These are phyloP conservation scores for Ostreobium quekettii DNA, from an alignment of 139 green algal species.

Conservation along the genomic window DNA sequence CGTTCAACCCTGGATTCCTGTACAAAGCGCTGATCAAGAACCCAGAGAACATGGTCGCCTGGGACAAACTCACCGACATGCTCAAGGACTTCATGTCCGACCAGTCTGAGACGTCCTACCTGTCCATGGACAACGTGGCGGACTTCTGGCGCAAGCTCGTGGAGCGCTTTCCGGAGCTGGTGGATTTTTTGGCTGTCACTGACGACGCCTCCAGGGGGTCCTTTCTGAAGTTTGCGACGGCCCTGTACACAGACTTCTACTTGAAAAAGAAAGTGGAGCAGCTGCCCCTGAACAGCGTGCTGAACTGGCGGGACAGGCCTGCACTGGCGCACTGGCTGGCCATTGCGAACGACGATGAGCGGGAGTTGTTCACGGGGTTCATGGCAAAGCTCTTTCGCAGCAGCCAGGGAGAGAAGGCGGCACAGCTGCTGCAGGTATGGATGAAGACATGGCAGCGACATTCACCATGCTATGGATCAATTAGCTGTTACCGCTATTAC, in stretches of 20 bases:
- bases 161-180: slow-evolving; percentile 12
- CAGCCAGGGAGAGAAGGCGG: too few species aligned
- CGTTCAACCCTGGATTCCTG: slow-evolving; percentile 9
- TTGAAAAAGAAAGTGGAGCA: slow-evolving; percentile 7
- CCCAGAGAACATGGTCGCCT: background rate
- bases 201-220: slow-evolving; percentile 5
- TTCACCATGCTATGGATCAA: too few species aligned
- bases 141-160: slow-evolving; percentile 19
- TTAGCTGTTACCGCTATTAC: too few species aligned
- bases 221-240: slow-evolving; percentile 8
- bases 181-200: slow-evolving; percentile 18
- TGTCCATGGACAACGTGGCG: background rate
- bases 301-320: slow-evolving; percentile 17
- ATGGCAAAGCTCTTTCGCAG: too few species aligned
- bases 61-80: slow-evolving; percentile 6
- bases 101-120: slow-evolving; percentile 12
- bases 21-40: background rate
- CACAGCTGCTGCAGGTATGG: too few species aligned
- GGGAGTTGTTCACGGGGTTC: slow-evolving; percentile 18
- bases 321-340: slow-evolving; percentile 17
- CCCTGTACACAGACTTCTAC: slow-evolving; percentile 7
- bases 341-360: background rate
- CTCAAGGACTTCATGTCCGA: slow-evolving; percentile 12
- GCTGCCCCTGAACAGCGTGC: slow-evolving; percentile 4
- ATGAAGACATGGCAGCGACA: too few species aligned